These are phyloP conservation scores for Suhomyces panamericanus DNA, from an alignment of 1,139 yeast species.

Conservation along the genomic window DNA sequence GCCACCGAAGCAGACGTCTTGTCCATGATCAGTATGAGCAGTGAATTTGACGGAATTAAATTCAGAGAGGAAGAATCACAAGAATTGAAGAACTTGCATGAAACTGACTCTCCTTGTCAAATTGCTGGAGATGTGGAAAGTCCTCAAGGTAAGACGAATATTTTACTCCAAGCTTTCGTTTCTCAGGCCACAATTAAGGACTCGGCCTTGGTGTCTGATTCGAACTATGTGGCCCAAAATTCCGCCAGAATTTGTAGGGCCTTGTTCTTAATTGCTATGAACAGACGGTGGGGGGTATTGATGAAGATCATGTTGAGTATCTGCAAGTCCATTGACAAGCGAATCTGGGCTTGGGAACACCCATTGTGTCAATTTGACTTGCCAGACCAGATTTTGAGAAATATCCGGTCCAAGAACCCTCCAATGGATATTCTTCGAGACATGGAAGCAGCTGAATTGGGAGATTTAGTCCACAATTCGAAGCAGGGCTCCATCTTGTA, in stretches of 20 bases:
- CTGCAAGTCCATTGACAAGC: conserved; percentile 82
- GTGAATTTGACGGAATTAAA: conserved; percentile 90
- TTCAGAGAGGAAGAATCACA: conserved; percentile 82
- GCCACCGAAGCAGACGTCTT: conserved; percentile 93
- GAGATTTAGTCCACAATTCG: conserved; percentile 82
- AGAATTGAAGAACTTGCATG: conserved; percentile 67
- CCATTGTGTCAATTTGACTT: conserved; percentile 86
- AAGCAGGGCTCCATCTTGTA: conserved; percentile 69
- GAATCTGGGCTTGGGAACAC: conserved; percentile 89
- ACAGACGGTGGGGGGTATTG: conserved; percentile 86
- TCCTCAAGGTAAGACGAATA: conserved; percentile 83
- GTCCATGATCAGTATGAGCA: conserved; percentile 87
- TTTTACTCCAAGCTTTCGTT: conserved; percentile 82
- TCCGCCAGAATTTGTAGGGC: conserved; percentile 93
- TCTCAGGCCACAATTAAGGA: conserved; percentile 73
- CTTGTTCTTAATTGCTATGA: conserved; percentile 77
- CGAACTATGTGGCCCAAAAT: conserved; percentile 93
- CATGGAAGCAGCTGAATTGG: conserved; percentile 74
- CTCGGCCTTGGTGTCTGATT: conserved; percentile 81
- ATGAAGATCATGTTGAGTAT: conserved; percentile 71
- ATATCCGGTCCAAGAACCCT: conserved; percentile 64
- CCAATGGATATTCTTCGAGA: conserved; percentile 72
- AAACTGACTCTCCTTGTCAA: conserved; percentile 72
- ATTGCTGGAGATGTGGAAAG: conserved; percentile 76
- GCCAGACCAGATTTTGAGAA: conserved; percentile 63